Percentiles rank a stretch among this genome's conserved stretches.
Evolutionary conservation across 2,329 filamentous ascomycete genomes (phyloP).

Genomic region (Penicillium concentricum): DNA sequence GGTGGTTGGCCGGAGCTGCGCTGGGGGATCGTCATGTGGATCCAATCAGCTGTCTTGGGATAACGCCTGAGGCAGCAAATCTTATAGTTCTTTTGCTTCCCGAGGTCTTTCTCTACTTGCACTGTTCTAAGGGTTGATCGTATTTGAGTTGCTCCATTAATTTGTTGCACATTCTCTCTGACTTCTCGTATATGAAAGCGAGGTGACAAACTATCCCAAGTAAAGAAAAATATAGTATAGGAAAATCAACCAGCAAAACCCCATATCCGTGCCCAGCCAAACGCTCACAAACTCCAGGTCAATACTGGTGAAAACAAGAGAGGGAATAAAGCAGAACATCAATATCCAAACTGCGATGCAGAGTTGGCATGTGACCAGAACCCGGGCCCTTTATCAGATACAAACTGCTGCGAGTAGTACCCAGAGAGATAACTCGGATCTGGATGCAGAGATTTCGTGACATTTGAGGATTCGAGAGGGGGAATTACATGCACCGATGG

Average conservation of each 20-base stretch:
- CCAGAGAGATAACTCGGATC: conserved; percentile 13
- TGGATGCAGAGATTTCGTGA: conserved; percentile 11
- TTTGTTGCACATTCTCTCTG: neutral
- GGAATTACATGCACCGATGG: conserved; percentile 10
- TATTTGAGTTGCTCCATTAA: neutral
- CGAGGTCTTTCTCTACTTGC: neutral
- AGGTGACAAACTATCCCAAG: neutral
- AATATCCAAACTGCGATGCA: conserved; percentile 20
- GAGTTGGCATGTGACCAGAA: conserved; percentile 18
- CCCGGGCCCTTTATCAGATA: conserved; percentile 11
- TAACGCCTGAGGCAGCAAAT: conserved; percentile 1
- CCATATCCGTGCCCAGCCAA: neutral
- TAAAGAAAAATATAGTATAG: neutral
- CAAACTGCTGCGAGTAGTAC: conserved; percentile 17
- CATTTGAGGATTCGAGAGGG: conserved; percentile 6
- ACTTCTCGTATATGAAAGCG: neutral
- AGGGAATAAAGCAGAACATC: neutral
- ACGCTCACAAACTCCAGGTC: conserved; percentile 6
- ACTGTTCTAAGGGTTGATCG: neutral
- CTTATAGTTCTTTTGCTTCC: neutral
- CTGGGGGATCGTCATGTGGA: neutral
- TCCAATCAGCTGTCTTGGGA: conserved; percentile 2
- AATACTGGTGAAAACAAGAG: neutral
- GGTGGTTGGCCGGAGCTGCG: conserved; percentile 10
- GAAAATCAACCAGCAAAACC: neutral